Evolutionary conservation across 306 rosid species (phyloP).

Genomic region (Malus asiatica): DNA sequence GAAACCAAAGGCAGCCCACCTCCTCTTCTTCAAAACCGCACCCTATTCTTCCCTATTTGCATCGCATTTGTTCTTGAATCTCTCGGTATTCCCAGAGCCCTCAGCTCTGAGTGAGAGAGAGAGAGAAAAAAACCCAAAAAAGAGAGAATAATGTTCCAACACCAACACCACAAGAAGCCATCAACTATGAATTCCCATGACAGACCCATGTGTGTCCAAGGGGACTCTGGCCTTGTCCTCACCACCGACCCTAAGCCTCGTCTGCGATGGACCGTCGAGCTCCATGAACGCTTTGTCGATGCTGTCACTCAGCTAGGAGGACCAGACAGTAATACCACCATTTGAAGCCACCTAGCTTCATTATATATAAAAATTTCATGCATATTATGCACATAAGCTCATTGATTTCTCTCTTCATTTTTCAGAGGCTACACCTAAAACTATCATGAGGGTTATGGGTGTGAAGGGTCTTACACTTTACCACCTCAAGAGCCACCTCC

Average conservation of each 20-base stretch:
- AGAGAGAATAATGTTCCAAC: constrained; percentile 68
- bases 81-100: constrained; percentile 49
- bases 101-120: constrained; percentile 36
- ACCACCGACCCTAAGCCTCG: constrained; percentile 99
- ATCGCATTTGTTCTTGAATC: constrained; percentile 99
- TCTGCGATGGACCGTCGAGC: constrained; percentile 97
- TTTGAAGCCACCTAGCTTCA: not conserved
- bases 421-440: constrained; percentile 95
- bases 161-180: constrained; percentile 70
- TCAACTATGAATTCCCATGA: constrained; percentile 96
- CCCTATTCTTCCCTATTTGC: constrained; percentile 89
- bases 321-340: constrained; percentile 63
- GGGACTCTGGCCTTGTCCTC: constrained; percentile 96
- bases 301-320: constrained; percentile 99
- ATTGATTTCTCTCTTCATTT: not conserved
- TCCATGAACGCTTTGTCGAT: constrained; percentile 97
- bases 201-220: constrained; percentile 94
- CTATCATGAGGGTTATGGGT: constrained; percentile 99
- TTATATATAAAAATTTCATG: not conserved
- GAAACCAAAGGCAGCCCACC: constrained; percentile 40
- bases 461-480: constrained; percentile 99
- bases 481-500: constrained; percentile 99
- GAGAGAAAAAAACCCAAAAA: constrained; percentile 30
- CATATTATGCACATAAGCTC: not conserved
- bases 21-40: constrained; percentile 75